Evolutionary conservation across 305 asterid genomes (phyloP).

Genomic region (Andrographis paniculata): DNA sequence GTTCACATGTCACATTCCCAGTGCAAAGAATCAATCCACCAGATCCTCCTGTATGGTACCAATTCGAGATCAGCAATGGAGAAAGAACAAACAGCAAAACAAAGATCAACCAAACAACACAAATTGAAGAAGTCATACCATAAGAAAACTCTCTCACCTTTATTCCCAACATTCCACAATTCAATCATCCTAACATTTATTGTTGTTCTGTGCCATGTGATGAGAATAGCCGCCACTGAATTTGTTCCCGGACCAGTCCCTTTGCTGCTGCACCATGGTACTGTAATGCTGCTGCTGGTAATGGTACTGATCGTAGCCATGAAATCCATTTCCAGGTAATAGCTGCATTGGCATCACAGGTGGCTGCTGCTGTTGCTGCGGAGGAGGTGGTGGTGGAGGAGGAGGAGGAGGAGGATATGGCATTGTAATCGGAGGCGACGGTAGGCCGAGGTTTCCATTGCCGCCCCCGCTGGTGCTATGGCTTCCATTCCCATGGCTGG

Average conservation of each 20-base stretch:
- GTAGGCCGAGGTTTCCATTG: slow-evolving; percentile 21
- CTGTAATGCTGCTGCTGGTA: slow-evolving; percentile 46
- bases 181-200: slow-evolving; percentile 21
- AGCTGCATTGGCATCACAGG: slow-evolving; percentile 52
- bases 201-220: slow-evolving; percentile 39
- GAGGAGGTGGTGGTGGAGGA: too few relatives aligned
- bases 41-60: slow-evolving; percentile 34
- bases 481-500: slow-evolving; percentile 34
- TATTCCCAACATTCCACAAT: slow-evolving; percentile 17
- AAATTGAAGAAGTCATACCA: slow-evolving; percentile 1
- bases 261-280: slow-evolving; percentile 47
- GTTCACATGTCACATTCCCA: slow-evolving; percentile 35
- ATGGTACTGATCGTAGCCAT: slow-evolving; percentile 29
- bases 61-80: slow-evolving; percentile 22
- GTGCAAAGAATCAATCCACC: slow-evolving; percentile 29
- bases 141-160: slow-evolving; percentile 25
- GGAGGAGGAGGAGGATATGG: too few relatives aligned
- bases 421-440: too few relatives aligned
- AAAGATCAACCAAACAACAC: slow-evolving; percentile 18
- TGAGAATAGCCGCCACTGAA: slow-evolving; percentile 36
- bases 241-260: slow-evolving; percentile 57
- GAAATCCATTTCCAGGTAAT: slow-evolving; percentile 45
- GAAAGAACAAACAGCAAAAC: slow-evolving; percentile 1
- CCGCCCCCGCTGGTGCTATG: not conserved
- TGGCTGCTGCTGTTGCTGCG: slow-evolving; percentile 44